Evolutionary conservation across 2,329 filamentous ascomycete genomes (phyloP), one percentile per base, ranked within the genome.

Genomic region (Blastomyces gilchristii): DNA sequence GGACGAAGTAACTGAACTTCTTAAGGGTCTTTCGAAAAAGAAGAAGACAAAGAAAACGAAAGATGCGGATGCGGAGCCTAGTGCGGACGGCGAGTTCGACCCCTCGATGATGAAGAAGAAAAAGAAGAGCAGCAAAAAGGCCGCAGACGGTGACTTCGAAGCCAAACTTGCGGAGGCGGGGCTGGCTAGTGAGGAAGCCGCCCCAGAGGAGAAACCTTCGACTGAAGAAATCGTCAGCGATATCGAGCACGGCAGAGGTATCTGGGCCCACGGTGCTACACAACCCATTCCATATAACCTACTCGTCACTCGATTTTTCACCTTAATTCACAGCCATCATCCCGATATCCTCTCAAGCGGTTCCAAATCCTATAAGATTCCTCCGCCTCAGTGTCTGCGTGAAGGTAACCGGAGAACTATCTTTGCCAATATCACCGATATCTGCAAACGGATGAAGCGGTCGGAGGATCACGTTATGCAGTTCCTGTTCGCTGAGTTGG

Each of bases 331-430:
- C 78, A 90, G 93, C 79, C 92, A 95, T 83, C 96, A 99, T 82
- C 94, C 94, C 71, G 94, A 99, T 76, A 88, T 97, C 73, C 88
- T 93, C 68, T 88, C 90, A 67, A 90, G 87, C 75, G 91, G 91
- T 69, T 86, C 87, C 73, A 94, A 91, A 83, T 95, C 89, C 78
- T 99, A 97, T 86, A 97, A 97, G 86, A 99, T 99, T 70, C 94
- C 94, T 61, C 94, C 94, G 61, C 94, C 94, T 60, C 94, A 99
- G 82, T 97, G 94, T 81, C 86, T 97, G 74, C 92, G 94, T 81
- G 94, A 99, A 91, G 94, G 94, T 77, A 99, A 99, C 87, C 95
- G 96, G 86, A 96, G 96, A 87, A 99, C 94, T 67, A 96, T 99
- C 74, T 99, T 99, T 74, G 94, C 93, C 82, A 99, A 99, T 82